These are phyloP conservation scores for Dalbergia cochinchinensis DNA, from an alignment of 306 rosid species.

Conservation along the genomic window DNA sequence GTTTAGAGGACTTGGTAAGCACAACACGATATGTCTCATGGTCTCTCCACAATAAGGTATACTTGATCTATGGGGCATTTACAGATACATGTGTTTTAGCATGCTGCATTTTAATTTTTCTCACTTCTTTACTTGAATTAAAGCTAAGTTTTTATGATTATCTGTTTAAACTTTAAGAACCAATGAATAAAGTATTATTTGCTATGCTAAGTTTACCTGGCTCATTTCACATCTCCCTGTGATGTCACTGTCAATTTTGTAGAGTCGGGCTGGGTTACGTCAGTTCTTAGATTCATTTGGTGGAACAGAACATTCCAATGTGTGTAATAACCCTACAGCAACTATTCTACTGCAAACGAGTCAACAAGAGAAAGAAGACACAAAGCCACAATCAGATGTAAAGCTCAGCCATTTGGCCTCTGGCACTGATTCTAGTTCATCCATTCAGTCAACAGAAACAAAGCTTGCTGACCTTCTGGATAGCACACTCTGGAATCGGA, in stretches of 20 bases:
- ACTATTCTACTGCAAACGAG: slow-evolving; percentile 63
- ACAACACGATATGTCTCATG: slow-evolving; percentile 95
- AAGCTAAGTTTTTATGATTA: slow-evolving; percentile 35
- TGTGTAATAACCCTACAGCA: slow-evolving; percentile 51
- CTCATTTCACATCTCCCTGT: slow-evolving; percentile 37
- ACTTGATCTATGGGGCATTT: slow-evolving; percentile 39
- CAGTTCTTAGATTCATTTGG: slow-evolving; percentile 96
- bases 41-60: slow-evolving; percentile 99
- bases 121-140: slow-evolving; percentile 15
- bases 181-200: slow-evolving; percentile 31
- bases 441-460: slow-evolving; percentile 79
- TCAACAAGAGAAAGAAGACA: slow-evolving; percentile 75
- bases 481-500: slow-evolving; percentile 96
- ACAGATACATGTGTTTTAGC: neutral
- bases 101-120: slow-evolving; percentile 37
- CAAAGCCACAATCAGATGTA: slow-evolving; percentile 80
- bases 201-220: slow-evolving; percentile 35
- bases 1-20: slow-evolving; percentile 98
- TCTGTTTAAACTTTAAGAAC: neutral
- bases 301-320: slow-evolving; percentile 80
- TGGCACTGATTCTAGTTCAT: slow-evolving; percentile 70
- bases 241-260: slow-evolving; percentile 48
- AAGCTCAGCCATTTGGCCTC: slow-evolving; percentile 93
- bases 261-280: slow-evolving; percentile 96
- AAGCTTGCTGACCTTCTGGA: slow-evolving; percentile 97